These are phyloP conservation scores for Typha latifolia DNA, from an alignment of 176 grass and related monocot species.

Conservation along the genomic window DNA sequence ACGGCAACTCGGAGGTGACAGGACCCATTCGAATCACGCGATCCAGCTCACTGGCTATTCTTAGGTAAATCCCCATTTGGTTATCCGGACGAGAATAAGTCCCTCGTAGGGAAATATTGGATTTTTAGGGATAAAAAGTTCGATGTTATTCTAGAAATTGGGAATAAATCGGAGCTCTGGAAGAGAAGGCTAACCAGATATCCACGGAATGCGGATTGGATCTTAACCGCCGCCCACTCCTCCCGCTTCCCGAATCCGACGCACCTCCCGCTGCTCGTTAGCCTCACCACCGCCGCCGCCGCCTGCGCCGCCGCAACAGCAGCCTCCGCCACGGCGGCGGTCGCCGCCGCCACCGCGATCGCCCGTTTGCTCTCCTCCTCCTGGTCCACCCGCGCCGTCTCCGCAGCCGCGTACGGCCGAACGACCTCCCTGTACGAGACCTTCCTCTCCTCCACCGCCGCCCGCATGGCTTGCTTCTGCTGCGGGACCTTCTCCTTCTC, in stretches of 20 bases:
- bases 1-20: slow-evolving; percentile 1
- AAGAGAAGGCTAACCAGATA: slow-evolving; percentile 34
- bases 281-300: slow-evolving; percentile 34
- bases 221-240: slow-evolving; percentile 42
- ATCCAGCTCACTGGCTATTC: not conserved
- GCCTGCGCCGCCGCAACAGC: slow-evolving; percentile 34
- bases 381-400: slow-evolving; percentile 19
- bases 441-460: not conserved
- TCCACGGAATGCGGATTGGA: slow-evolving; percentile 53
- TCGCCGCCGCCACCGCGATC: slow-evolving; percentile 48
- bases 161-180: too few species aligned
- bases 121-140: too few species aligned
- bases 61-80: too few species aligned
- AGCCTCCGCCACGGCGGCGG: slow-evolving; percentile 28
- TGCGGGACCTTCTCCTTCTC: not conserved
- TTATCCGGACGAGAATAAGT: too few species aligned
- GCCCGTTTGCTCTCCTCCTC: slow-evolving; percentile 26
- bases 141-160: too few species aligned
- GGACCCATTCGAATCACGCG: not conserved
- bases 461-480: not conserved
- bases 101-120: too few species aligned
- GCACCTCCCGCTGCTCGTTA: slow-evolving; percentile 30
- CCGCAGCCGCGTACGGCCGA: not conserved
- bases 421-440: not conserved
- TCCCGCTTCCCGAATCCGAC: slow-evolving; percentile 18